Evolutionary conservation across 1,284 basidiomycete genomes (phyloP).

Genomic region (Sanghuangporus sanghuang): DNA sequence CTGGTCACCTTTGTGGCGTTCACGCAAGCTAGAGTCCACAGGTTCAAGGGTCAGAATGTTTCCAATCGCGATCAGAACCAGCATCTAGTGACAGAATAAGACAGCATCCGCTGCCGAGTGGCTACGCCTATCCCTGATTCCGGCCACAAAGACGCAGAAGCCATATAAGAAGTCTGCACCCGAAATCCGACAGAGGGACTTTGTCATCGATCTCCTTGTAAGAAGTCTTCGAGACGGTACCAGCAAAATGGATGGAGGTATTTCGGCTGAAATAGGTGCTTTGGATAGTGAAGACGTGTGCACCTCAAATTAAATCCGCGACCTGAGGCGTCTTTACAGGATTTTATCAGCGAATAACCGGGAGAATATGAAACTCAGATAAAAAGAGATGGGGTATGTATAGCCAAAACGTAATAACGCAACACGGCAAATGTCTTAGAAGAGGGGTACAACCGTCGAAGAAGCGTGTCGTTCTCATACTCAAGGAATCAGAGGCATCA

Average conservation of each 20-base stretch:
- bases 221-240: neutral
- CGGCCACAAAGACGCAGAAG: neutral
- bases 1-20: conserved; percentile 1
- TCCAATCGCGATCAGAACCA: conserved; percentile 1
- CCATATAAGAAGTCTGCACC: neutral
- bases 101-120: neutral
- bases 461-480: neutral
- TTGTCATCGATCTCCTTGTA: neutral
- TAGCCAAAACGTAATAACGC: conserved; percentile 8
- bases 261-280: neutral
- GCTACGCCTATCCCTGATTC: neutral
- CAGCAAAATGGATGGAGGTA: neutral
- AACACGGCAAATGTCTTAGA: neutral
- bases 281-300: neutral
- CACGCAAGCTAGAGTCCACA: neutral
- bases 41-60: conserved; percentile 1
- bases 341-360: neutral
- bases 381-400: neutral
- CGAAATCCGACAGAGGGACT: neutral
- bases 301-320: neutral
- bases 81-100: neutral
- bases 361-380: neutral
- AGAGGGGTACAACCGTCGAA: neutral
- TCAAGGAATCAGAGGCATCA: neutral
- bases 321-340: neutral